A percentile compares a stretch with the other conserved stretches of the same genome.
These are phyloP conservation scores for Pichia exigua DNA, from an alignment of 805 yeast genomes.

Conservation along the genomic window DNA sequence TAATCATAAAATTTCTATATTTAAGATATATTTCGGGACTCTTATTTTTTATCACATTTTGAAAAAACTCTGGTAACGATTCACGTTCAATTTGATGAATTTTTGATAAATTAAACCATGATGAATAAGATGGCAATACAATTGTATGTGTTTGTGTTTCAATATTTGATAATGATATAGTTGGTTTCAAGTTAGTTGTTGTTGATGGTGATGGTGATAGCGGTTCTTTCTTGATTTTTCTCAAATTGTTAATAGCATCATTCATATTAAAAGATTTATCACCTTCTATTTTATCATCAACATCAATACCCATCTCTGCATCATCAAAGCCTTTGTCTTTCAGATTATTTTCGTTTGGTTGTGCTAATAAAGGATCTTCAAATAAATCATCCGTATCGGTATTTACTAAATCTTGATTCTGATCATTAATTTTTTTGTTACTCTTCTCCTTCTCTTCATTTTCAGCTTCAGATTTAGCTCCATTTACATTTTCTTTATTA, in stretches of 20 bases:
- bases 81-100: constrained; percentile 74
- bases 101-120: constrained; percentile 73
- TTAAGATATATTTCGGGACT: constrained; percentile 75
- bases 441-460: background rate
- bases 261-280: background rate
- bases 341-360: background rate
- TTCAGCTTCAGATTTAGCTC: background rate
- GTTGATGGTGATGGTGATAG: background rate
- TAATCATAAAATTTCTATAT: constrained; percentile 83
- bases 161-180: constrained; percentile 13
- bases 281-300: background rate
- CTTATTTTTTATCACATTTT: constrained; percentile 51
- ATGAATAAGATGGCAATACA: constrained; percentile 77
- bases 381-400: background rate
- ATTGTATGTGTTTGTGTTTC: constrained; percentile 68
- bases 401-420: background rate
- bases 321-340: background rate
- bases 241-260: background rate
- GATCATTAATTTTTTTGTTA: background rate
- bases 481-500: constrained; percentile 12
- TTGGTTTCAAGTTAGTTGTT: background rate
- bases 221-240: background rate
- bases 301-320: background rate
- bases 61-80: constrained; percentile 84
- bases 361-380: background rate